Base-by-base conservation (phyloP, 2,329 filamentous ascomycete genomes). In the Epichloe elymi region DNA sequence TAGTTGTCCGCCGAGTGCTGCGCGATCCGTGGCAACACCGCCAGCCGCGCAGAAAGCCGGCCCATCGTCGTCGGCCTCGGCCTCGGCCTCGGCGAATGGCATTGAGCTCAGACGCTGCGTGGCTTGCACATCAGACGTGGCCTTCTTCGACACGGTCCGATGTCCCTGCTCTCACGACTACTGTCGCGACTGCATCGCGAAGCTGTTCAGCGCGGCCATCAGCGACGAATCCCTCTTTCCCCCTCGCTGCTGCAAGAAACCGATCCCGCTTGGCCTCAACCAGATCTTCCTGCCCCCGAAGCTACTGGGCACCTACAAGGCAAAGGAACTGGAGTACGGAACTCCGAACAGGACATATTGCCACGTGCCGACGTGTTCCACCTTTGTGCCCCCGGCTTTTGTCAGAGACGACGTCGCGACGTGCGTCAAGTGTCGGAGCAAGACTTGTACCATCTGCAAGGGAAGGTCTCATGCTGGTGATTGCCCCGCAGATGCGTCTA, bases 361-460 rank as follows among this genome's bases (percentile, higher is more conserved):
- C 54, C 67, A 70, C 33, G 51, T 52, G 0, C 51, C 60, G 0
- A 44, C 55, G 0, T 81, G 78, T 53, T 73, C 69, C 0, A 55
- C 58, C 0, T 82, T 80, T 56, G 70, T 82, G 3, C 64, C 61
- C 61, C 0, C 53, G 0, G 30, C 53, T 1, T 55, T 55, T 4
- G 68, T 74, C 37, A 3, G 52, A 0, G 55, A 52, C 2, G 61
- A 68, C 0, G 40, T 66, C 0, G 77, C 65, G 0, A 63, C 51
- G 0, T 82, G 78, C 42, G 50, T 55, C 0, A 19, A 56, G 0
- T 83, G 79, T 53, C 1, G 38, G 0, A 51, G 40, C 0, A 57
- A 46, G 1, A 83, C 78, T 0, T 83, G 79, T 55, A 61, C 55
- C 0, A 59, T 61, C 0, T 83, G 79, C 67, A 82, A 81, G 56